Base-by-base conservation (phyloP, 352 stramenopile species). In the Globisporangium recalcitrans region DNA sequence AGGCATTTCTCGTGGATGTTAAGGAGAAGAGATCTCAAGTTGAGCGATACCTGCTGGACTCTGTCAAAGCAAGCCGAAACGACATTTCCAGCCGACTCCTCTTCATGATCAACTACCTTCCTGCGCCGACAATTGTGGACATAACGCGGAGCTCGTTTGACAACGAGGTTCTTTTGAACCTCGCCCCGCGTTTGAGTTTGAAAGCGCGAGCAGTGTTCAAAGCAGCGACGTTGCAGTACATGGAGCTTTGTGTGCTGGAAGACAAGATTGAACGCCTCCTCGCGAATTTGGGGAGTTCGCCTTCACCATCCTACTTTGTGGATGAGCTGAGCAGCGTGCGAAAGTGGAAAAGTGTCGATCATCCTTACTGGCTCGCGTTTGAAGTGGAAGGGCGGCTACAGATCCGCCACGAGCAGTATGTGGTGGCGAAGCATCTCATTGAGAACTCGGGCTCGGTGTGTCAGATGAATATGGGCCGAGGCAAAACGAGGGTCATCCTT, bases 401-500 rank as follows among this genome's bases (percentile, higher is more conserved):
- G 61, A 97, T 97, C 29, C 77, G 85, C 0, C 82, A 77, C 22
- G 84, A 92, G 42, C 88, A 96, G 59, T 92, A 77, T 54, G 71
- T 87, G 3, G 74, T 96, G 38, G 82, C 85, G 8, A 52, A 75
- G 16, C 80, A 95, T 51, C 64, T 97, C 16, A 82, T 96, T 46
- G 46, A 88, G 8, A 66, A 82, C 6, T 73, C 78, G n/a, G 77
- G 82, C 22, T 73, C 78, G 4, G 78, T 95, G 8, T 88, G 82
- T 8, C 85, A 97, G 57, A 70, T 96, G 6, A 96, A 95, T 57
- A 96, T 96, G 86, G 88, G 87, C 0, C 68, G 83, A 26, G 88
- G 88, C 19, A 96, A 96, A 70, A 96, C 85, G 26, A 67, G 80
- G 4, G 87, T 97, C n/a, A 94, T 97, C 54, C 58, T 96, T 4